Evolutionary conservation across 306 rosid genomes (phyloP), one percentile per base, ranked within the genome.

Genomic region (Senna tora): DNA sequence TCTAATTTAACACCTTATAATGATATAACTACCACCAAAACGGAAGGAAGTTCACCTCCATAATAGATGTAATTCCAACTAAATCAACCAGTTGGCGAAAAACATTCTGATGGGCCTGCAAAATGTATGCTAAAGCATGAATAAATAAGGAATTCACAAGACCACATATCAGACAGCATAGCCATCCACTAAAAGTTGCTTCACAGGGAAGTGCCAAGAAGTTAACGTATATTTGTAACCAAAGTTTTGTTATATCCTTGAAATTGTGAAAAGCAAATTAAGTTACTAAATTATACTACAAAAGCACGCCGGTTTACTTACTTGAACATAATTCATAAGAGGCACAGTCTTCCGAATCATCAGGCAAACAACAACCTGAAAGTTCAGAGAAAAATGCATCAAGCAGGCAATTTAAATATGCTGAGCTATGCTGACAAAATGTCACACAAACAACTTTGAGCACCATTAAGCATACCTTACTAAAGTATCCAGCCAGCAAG

Each of bases 241-340:
- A 34, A 45, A 32, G 59, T 39, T 68, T 47, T 56, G 25, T 34
- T 5, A 21, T 39, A 38, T 34, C 63, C 57, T 36, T 47, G 64
- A 52, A 39, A 45, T 30, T 36, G 42, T 33, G 67, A 63, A 56
- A 6, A 72, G 66, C 52, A 64, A 64, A 58, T 46, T 14, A 50
- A 75, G 53, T 22, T 33, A 57, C 19, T 58, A 81, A 78, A 6
- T 9, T 38, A 13, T 43, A 64, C 42, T 9, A 51, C 10, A 74
- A 17, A 46, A 22, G 58, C 22, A 58, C 16, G 15, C 53, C 16
- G 8, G 39, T 30, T 51, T 53, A 67, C 96, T 84, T 83, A 87
- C 97, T 87, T 88, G 93, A 73, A 95, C 99, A 82, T 95, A 95
- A 86, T 88, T 88, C 99, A 95, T 95, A 62, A 95, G 97, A 6